Evolutionary conservation across 768 basidiomycete species (phyloP).

Genomic region (Phanerochaete sordida): DNA sequence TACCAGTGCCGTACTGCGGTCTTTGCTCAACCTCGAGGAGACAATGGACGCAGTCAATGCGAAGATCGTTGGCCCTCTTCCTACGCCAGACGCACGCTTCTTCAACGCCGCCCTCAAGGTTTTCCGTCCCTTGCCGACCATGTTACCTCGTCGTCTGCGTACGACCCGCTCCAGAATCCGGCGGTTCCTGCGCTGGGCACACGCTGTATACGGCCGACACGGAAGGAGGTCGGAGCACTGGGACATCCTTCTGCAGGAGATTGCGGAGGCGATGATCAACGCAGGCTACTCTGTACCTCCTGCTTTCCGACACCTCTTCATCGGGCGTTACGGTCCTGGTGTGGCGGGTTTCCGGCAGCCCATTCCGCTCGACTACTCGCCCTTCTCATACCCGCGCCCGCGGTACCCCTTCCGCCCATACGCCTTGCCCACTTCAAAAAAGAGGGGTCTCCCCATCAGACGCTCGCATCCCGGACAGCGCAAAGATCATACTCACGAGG

Average conservation of each 20-base stretch:
- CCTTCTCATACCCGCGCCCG: background rate
- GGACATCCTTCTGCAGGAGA: conserved; percentile 33
- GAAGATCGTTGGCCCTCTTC: conserved; percentile 21
- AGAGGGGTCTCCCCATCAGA: conserved; percentile 31
- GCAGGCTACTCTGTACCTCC: conserved; percentile 39
- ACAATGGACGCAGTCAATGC: conserved; percentile 19
- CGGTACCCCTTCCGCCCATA: conserved; percentile 13
- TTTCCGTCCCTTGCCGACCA: conserved; percentile 16
- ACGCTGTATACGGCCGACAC: conserved; percentile 22
- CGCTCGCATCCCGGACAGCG: conserved; percentile 7
- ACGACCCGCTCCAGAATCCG: conserved; percentile 18
- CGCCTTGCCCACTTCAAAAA: conserved; percentile 26
- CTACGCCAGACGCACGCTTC: conserved; percentile 58
- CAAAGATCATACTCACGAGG: conserved; percentile 19
- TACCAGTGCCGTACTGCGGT: conserved; percentile 11
- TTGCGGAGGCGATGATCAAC: conserved; percentile 36
- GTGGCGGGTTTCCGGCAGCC: background rate
- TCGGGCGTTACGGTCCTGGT: conserved; percentile 25
- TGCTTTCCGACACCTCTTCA: conserved; percentile 36
- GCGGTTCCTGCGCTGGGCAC: conserved; percentile 27
- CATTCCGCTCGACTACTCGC: background rate
- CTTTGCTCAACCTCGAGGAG: conserved; percentile 20
- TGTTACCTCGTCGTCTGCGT: conserved; percentile 1
- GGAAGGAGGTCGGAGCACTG: conserved; percentile 25
- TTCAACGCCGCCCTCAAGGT: conserved; percentile 60